Evolutionary conservation across 495 filamentous ascomycete genomes (phyloP).

Genomic region (Xylaria telfairii): DNA sequence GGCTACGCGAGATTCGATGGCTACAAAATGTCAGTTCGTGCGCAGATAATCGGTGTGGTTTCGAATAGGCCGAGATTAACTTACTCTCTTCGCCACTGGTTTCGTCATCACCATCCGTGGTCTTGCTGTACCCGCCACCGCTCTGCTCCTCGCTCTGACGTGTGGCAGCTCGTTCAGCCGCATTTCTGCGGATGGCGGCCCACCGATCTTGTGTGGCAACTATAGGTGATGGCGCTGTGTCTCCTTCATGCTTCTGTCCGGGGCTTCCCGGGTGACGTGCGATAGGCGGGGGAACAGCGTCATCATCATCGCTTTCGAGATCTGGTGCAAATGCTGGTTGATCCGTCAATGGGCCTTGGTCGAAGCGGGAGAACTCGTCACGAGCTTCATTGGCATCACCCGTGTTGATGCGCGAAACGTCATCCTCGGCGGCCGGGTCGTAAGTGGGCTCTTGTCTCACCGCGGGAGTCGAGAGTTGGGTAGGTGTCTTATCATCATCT

Average conservation of each 20-base stretch:
- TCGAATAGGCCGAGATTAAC: constrained; percentile 40
- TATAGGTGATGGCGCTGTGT: constrained; percentile 38
- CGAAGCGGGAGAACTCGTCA: constrained; percentile 80
- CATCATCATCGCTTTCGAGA: constrained; percentile 54
- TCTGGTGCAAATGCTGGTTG: constrained; percentile 84
- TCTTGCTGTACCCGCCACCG: constrained; percentile 56
- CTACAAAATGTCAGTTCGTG: constrained; percentile 54
- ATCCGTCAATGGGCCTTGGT: constrained; percentile 87
- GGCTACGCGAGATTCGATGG: constrained; percentile 93
- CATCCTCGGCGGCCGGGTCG: constrained; percentile 60
- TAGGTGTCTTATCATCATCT: constrained; percentile 41
- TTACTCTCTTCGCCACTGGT: constrained; percentile 96
- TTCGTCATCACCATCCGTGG: constrained; percentile 73
- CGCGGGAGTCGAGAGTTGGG: constrained; percentile 31
- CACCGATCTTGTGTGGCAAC: constrained; percentile 72
- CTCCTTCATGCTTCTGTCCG: constrained; percentile 33
- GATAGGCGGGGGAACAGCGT: constrained; percentile 54
- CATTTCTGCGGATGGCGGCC: constrained; percentile 95
- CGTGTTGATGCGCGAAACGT: constrained; percentile 66
- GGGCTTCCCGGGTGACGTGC: constrained; percentile 37
- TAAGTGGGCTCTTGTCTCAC: constrained; percentile 45
- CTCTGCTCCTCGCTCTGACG: constrained; percentile 67
- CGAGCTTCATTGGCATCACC: constrained; percentile 70
- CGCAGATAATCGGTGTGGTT: neutral
- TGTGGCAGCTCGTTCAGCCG: constrained; percentile 76